phyloP scores from a whole-genome alignment of 306 rosid species.

The Fagus sylvatica region DNA sequence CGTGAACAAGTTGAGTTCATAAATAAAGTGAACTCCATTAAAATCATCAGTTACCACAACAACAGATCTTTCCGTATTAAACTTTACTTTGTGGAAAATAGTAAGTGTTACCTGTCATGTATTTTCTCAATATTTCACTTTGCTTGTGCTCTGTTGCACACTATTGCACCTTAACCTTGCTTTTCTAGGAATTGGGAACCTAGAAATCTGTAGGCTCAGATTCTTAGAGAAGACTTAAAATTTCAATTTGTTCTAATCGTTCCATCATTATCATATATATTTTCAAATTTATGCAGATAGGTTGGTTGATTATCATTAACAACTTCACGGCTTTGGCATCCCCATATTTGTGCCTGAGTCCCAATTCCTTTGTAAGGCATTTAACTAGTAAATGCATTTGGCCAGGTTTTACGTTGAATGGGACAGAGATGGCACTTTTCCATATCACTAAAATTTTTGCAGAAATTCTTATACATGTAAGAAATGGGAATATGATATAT shows the following conservation, averaged over 20 bases:
- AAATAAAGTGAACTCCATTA: background rate
- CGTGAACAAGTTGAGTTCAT: conserved; percentile 5
- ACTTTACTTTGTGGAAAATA: too few relatives aligned
- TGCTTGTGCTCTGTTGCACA: conserved; percentile 4
- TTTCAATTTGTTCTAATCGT: background rate
- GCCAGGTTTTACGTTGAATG: background rate
- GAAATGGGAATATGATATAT: background rate
- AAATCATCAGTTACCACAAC: background rate
- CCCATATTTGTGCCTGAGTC: background rate
- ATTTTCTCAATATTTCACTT: background rate
- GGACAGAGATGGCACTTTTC: background rate
- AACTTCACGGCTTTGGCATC: background rate
- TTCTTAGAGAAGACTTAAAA: background rate
- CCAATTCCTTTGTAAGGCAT: background rate
- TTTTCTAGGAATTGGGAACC: background rate
- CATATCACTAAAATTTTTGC: background rate
- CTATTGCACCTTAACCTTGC: conserved; percentile 1
- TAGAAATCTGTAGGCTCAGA: background rate
- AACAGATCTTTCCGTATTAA: background rate
- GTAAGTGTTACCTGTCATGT: too few relatives aligned
- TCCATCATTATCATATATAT: background rate
- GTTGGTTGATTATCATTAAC: background rate
- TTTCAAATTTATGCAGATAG: background rate
- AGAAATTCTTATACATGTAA: background rate
- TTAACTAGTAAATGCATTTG: background rate